phyloP scores from a whole-genome alignment of 805 yeast genomes.

The Candida arabinofermentans region DNA sequence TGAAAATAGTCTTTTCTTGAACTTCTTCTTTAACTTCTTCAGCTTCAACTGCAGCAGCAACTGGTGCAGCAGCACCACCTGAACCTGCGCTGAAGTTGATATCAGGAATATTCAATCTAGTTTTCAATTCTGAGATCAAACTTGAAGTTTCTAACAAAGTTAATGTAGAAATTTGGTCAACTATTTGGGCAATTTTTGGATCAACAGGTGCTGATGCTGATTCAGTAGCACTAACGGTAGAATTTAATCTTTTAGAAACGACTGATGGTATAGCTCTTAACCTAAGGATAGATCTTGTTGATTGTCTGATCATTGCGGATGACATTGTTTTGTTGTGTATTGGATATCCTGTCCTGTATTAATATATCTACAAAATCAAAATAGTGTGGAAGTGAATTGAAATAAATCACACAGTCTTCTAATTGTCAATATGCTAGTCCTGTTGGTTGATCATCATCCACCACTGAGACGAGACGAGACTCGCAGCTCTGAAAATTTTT shows the following conservation, averaged over 20 bases:
- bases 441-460: neutral
- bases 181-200: slow-evolving; percentile 84
- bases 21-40: slow-evolving; percentile 71
- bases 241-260: neutral
- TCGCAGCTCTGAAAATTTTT: neutral
- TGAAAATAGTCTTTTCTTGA: slow-evolving; percentile 91
- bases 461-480: neutral
- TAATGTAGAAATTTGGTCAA: slow-evolving; percentile 83
- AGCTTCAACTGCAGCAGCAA: slow-evolving; percentile 68
- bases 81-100: slow-evolving; percentile 65
- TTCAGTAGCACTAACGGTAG: slow-evolving; percentile 14
- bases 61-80: slow-evolving; percentile 57
- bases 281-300: slow-evolving; percentile 20
- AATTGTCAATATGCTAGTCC: too few relatives aligned
- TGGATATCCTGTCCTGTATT: neutral
- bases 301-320: slow-evolving; percentile 13
- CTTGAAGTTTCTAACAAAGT: slow-evolving; percentile 93
- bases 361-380: too few relatives aligned
- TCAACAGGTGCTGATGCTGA: slow-evolving; percentile 54
- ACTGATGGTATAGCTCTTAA: slow-evolving; percentile 10
- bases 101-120: slow-evolving; percentile 88
- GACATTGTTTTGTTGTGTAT: neutral
- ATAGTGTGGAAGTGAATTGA: too few relatives aligned
- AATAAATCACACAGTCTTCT: too few relatives aligned
- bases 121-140: slow-evolving; percentile 73